A percentile compares a stretch with the other conserved stretches of the same genome.
These are phyloP conservation scores for Mycena pura DNA, from an alignment of 768 basidiomycete genomes.

Conservation along the genomic window DNA sequence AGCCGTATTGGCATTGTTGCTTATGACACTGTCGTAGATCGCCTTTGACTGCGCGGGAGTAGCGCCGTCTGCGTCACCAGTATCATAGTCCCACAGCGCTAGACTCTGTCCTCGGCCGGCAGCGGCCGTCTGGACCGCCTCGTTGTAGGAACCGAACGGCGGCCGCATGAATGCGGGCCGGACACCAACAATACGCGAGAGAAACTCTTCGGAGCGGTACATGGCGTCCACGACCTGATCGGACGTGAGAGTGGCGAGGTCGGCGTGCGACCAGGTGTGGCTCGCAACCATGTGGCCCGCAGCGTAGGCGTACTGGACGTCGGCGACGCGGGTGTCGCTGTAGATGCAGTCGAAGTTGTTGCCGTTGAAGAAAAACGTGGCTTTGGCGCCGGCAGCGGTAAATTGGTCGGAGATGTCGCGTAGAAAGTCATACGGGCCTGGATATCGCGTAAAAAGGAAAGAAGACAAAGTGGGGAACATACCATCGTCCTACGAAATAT, in stretches of 20 bases:
- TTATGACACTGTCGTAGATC: slow-evolving; percentile 29
- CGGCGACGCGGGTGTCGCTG: background rate
- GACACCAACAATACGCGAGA: slow-evolving; percentile 36
- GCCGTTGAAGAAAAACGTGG: slow-evolving; percentile 25
- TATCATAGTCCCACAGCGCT: slow-evolving; percentile 48
- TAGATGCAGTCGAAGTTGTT: slow-evolving; percentile 23
- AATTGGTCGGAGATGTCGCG: slow-evolving; percentile 15
- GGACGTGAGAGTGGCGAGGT: slow-evolving; percentile 39
- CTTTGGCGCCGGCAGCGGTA: slow-evolving; percentile 25
- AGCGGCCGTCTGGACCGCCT: slow-evolving; percentile 42
- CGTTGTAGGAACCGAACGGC: slow-evolving; percentile 51
- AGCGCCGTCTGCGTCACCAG: slow-evolving; percentile 38
- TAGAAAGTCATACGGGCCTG: slow-evolving; percentile 1
- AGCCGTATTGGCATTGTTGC: slow-evolving; percentile 33
- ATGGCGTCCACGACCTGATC: slow-evolving; percentile 44
- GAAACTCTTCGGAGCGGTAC: slow-evolving; percentile 38
- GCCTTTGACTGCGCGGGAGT: slow-evolving; percentile 28
- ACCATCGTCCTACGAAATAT: slow-evolving; percentile 9
- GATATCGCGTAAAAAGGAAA: background rate
- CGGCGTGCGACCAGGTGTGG: slow-evolving; percentile 52
- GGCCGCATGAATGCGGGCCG: slow-evolving; percentile 47
- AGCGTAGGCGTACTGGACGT: slow-evolving; percentile 15
- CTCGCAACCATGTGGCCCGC: slow-evolving; percentile 47
- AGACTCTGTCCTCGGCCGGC: slow-evolving; percentile 37
- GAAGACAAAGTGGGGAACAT: background rate